Evolutionary conservation across 257 asterid species (phyloP), one percentile per base, ranked within the genome.

Genomic region (Anisodus acutangulus): DNA sequence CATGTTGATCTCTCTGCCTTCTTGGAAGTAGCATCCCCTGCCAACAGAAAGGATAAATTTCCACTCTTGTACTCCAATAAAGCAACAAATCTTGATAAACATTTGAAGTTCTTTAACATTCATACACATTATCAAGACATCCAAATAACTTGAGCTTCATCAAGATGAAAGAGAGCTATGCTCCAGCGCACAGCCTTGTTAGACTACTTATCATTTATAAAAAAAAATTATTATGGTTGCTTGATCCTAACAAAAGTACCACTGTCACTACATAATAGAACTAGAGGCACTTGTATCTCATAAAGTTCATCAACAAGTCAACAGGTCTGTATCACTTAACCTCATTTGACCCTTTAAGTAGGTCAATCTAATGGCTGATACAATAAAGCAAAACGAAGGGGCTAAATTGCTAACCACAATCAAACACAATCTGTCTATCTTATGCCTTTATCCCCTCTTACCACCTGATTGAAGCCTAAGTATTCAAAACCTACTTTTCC

Each of bases 11-110:
- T 93, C 81, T 31, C 76, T 37, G 83, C 97, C 95, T 88, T 93
- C 94, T 89, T 95, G 98, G 85, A 95, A 97, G 84, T 93, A 95
- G 86, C 96, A 95, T 5, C 98, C 99, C 89, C 99, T 97, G 91
- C 13, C 66, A 82, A 83, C 54, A 26, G 60, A 81, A 26, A 74
- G 68, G 62, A 45, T 66, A 79, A 26, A 78, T 72, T 59, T 10
- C 13, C 41, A 72, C 59, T n/a, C 3, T 45, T 66, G 79, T 43
- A 22, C 57, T n/a, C 60, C 59, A 11, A 5, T 57, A 31, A 60
- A 12, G n/a, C 60, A 60, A 51, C 9, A 0, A 71, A 43, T 71
- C 58, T 43, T 43, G 79, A 45, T 49, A 72, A 11, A 74, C 60
- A 74, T 10, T 49, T 22, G 3, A 19, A 6, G 15, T 15, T 6